phyloP scores from a whole-genome alignment of 108 stramenopile genomes.

The Epithemia pelagica region DNA sequence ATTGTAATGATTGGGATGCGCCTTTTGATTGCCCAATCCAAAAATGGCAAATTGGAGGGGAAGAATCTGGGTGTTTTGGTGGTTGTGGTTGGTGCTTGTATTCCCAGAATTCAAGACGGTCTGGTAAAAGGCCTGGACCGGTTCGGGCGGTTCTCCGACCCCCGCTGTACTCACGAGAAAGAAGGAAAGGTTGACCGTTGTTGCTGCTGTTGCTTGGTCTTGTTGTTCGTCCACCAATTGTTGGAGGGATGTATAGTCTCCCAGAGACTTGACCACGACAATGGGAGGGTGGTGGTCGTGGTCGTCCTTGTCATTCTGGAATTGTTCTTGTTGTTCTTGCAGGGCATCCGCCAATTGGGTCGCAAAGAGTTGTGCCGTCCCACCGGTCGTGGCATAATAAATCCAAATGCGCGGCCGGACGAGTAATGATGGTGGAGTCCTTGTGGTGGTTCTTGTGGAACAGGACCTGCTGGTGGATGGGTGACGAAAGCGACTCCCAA shows the following conservation, averaged over 20 bases:
- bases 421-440: neutral
- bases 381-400: conserved; percentile 81
- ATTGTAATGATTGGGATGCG: conserved; percentile 85
- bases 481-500: no score
- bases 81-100: conserved; percentile 15
- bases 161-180: conserved; percentile 27
- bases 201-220: no score
- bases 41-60: conserved; percentile 83
- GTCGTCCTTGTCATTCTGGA: no score
- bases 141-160: conserved; percentile 31
- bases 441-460: no score
- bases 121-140: conserved; percentile 23
- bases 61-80: conserved; percentile 15
- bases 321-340: conserved; percentile 15
- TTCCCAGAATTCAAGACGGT: neutral
- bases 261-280: conserved; percentile 28
- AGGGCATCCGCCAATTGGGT: conserved; percentile 59
- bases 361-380: conserved; percentile 91
- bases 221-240: conserved; percentile 40
- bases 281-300: no score
- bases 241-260: conserved; percentile 45
- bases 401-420: conserved; percentile 27
- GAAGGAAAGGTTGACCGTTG: conserved; percentile 23
- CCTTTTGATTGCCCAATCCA: conserved; percentile 84
- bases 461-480: no score